Percentiles rank a stretch among this genome's conserved stretches.
Conservation (phyloP, 2,329 filamentous ascomycete genomes). For the Aspergillus costaricaensis region DNA sequence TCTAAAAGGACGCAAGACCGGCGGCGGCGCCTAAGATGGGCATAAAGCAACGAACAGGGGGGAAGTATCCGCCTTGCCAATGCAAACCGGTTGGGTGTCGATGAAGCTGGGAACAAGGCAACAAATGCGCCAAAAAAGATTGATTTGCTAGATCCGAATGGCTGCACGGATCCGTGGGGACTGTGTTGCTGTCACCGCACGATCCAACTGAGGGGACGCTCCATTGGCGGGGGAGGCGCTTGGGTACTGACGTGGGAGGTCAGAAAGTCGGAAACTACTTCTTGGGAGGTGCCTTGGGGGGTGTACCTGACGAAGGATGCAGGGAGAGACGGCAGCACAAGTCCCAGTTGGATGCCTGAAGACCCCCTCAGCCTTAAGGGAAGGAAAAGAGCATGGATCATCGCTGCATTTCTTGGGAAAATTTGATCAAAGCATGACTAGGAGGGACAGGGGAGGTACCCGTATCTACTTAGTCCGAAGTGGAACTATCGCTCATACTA, state of each 20-base stretch:
- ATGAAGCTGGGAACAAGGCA: constrained; percentile 23
- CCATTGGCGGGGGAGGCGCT: constrained; percentile 16
- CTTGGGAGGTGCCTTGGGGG: not conserved
- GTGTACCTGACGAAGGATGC: constrained; percentile 3
- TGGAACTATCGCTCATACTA: no score
- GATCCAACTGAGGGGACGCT: constrained; percentile 9
- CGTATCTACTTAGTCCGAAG: no score
- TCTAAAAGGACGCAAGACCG: constrained; percentile 14
- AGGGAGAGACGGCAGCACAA: not conserved
- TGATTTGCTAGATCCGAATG: constrained; percentile 17
- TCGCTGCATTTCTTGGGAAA: not conserved
- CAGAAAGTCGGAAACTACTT: no score
- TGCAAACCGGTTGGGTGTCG: constrained; percentile 21
- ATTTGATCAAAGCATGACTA: no score
- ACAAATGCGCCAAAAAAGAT: constrained; percentile 8
- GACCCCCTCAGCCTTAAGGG: not conserved
- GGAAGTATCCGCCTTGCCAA: constrained; percentile 13
- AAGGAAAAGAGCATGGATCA: not conserved
- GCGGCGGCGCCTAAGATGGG: constrained; percentile 23
- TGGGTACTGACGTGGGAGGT: constrained; percentile 13
- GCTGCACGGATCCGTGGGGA: constrained; percentile 25
- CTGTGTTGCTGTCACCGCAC: constrained; percentile 16
- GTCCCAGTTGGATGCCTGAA: not conserved
- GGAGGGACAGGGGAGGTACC: no score
- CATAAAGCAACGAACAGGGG: constrained; percentile 28